Evolutionary conservation across 495 filamentous ascomycete genomes (phyloP), one percentile per base, ranked within the genome.

Genomic region (Penicillium paxilli): DNA sequence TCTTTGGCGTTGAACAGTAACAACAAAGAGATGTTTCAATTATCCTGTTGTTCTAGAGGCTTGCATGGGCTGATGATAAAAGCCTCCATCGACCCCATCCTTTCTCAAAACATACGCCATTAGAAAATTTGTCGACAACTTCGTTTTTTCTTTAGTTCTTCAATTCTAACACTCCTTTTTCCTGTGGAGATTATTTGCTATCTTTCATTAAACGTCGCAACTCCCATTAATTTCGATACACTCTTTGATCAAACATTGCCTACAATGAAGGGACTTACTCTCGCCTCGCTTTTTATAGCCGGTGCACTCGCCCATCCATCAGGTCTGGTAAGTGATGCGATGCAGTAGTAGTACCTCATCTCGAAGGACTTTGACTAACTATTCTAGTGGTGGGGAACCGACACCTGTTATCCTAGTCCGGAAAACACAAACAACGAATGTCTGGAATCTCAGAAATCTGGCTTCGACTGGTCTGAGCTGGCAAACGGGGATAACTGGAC

Each of bases 361-460:
- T 37, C 23, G 9, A 38, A 41, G 12, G 16, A 26, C 44, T 38
- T 50, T 11, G 52, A 53, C 52, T 68, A 8, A 47, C 21, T 14
- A 19, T 32, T 55, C 7, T 42, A 68, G 69, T 70, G 66, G 69
- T 92, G 89, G 82, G 70, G 73, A 60, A 76, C 80, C 52, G 79
- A 84, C 49, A 65, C 75, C 26, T 70, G 80, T 44, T 96, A 85
- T 73, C 73, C 76, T 35, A 87, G 79, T 71, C 91, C 91, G 5
- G 74, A 75, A 37, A 95, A 91, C 75, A 88, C 83, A 63, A 76
- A 92, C 74, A 93, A 95, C 71, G 66, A 85, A 37, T 96, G 91
- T 73, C 82, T 78, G 30, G 63, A 77, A 14, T 59, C 83, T 50
- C 87, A 92, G 66, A 64, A 75, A 24, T 45, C 57, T 24, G 91